Base-by-base conservation (phyloP, 495 filamentous ascomycete genomes). In the Penicillium maclennaniae region DNA sequence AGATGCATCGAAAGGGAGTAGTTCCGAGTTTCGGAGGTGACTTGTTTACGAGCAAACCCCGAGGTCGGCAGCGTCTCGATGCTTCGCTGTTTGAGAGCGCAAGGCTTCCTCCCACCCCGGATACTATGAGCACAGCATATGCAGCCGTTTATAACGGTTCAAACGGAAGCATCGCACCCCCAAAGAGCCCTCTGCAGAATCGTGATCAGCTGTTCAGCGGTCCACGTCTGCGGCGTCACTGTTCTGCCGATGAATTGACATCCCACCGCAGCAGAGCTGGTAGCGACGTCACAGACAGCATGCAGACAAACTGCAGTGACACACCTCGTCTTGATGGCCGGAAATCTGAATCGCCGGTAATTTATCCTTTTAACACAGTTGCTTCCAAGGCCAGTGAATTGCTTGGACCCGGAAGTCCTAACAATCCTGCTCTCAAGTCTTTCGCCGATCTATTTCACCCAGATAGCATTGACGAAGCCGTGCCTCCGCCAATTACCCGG, bases 111-210 rank as follows among this genome's bases (percentile, higher is more conserved):
- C 74, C 71, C 7, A 77, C 74, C 0, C 74, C 74, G 4, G 74
- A 77, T 25, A 77, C 74, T 2, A 75, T 77, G 74, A 74, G 67
- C 39, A 75, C 72, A 1, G 69, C 68, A 43, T 63, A 69, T 47
- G 66, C 60, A 31, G 54, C 46, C 6, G 62, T 58, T 8, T 54
- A 59, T 6, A 72, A 69, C 28, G 56, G 71, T 7, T 77, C 74
- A 6, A 65, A 70, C 36, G 62, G 65, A 19, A 75, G 71, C 46
- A 67, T 69, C 49, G 40, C 53, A 23, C 61, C 58, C 4, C 63
- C 59, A 14, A 68, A 60, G 28, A 63, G 64, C 19, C 51, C 52
- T 12, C 60, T 48, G 20, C 14, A 41, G 8, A 60, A 65, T 6
- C 55, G 51, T 9, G 49, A 55, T 20, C 45, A 20, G 20, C 66